Conservation (phyloP, 2,329 filamentous ascomycete genomes). For the Diaporthe citriasiana region DNA sequence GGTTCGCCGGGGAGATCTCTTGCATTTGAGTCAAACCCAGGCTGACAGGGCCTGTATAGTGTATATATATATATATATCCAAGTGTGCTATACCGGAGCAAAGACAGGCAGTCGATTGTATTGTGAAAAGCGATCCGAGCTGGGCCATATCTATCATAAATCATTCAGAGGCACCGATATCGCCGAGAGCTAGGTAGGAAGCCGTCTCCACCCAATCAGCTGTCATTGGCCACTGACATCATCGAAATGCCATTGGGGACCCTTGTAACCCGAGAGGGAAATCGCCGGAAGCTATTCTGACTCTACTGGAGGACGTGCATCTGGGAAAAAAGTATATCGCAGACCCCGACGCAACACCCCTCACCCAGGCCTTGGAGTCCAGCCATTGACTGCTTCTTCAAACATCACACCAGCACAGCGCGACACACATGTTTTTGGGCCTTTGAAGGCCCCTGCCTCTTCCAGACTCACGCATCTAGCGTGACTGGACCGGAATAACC, state of each 20-base stretch:
- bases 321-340: constrained; percentile 27
- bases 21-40: background rate
- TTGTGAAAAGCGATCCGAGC: background rate
- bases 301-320: constrained; percentile 2
- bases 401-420: background rate
- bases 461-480: constrained; percentile 40
- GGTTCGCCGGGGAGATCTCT: background rate
- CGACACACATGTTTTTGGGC: background rate
- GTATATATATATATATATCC: no score
- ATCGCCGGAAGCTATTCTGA: constrained; percentile 34
- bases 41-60: background rate
- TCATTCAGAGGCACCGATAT: constrained; percentile 16
- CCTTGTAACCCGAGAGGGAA: constrained; percentile 23
- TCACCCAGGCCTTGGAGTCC: background rate
- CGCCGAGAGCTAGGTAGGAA: constrained; percentile 9
- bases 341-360: background rate
- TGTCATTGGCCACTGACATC: constrained; percentile 39
- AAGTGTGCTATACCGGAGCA: background rate
- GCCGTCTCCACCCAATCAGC: background rate
- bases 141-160: background rate
- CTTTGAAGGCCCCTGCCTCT: constrained; percentile 1
- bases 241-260: constrained; percentile 14
- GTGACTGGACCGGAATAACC: constrained; percentile 38
- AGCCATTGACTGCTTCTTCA: background rate
- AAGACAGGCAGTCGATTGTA: background rate